Evolutionary conservation across 2,329 filamentous ascomycete genomes (phyloP), one percentile per base, ranked within the genome.

Genomic region (Fusarium sp.): DNA sequence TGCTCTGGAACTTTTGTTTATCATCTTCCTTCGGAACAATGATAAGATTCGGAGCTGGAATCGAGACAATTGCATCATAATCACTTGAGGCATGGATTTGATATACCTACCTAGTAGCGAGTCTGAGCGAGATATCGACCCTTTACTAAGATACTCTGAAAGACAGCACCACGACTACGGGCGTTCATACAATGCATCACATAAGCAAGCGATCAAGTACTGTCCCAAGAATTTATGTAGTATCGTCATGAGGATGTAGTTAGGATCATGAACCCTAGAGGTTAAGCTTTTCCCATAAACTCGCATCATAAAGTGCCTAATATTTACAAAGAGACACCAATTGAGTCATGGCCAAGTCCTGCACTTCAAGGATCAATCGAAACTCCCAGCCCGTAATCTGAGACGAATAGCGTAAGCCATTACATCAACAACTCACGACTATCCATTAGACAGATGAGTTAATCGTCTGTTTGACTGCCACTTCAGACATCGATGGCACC

Each of bases 1-100:
- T 10, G 4, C 22, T 17, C 35, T 35, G 54, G 63, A 61, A 67
- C 62, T 62, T 68, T 67, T 67, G 54, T 67, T 45, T 50, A 22
- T 31, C 22, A 12, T 47, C 22, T 59, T 50, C 25, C 33, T 65
- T 20, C 27, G 14, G 9, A 17, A 20, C 11, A 33, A 7, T 14
- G 31, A 22, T 35, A 8, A 20, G 20, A 10, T 25, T 56, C 18
- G 22, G 12, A 29, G 33, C 15, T 20, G 14, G 5, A 53, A 39
- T 53, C 22, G 18, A n/a, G 6, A 27, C 17, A 41, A n/a, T 53
- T 41, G 13, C 27, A n/a, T 41, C 49, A 53, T 27, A n/a, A 27
- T 38, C 36, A 39, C 14, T 27, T 20, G 4, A 7, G 27, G 14
- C 10, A 5, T 41, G 12, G 9, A 7, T 41, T 17, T 17, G 5